Evolutionary conservation across 2,329 filamentous ascomycete species (phyloP).

Genomic region (Hypoxylon sp.): DNA sequence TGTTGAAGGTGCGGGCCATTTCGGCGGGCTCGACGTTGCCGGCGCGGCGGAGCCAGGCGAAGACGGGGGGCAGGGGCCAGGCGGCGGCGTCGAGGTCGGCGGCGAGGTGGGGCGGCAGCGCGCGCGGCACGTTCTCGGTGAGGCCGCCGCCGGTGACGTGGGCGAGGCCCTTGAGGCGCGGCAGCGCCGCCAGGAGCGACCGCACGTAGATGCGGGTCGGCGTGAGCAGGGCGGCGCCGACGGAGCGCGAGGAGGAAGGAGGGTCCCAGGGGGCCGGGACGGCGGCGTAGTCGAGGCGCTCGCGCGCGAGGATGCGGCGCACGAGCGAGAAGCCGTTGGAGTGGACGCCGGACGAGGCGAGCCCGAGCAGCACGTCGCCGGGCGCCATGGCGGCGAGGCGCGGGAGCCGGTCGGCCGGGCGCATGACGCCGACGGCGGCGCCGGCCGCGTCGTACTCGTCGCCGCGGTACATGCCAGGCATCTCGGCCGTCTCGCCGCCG

Average conservation of each 20-base stretch:
- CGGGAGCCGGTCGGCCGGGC: conserved; percentile 74
- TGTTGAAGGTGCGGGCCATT: conserved; percentile 95
- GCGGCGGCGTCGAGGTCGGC: conserved; percentile 80
- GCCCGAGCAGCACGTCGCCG: conserved; percentile 86
- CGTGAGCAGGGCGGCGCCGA: conserved; percentile 82
- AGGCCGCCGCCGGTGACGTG: conserved; percentile 97
- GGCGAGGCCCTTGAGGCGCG: conserved; percentile 85
- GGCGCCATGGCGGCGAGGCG: conserved; percentile 76
- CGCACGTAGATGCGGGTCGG: conserved; percentile 96
- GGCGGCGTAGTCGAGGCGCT: conserved; percentile 74
- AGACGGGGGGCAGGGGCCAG: conserved; percentile 81
- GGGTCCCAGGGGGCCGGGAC: conserved; percentile 79
- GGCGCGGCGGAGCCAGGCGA: conserved; percentile 81
- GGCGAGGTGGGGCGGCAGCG: conserved; percentile 80
- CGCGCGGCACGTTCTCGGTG: conserved; percentile 91
- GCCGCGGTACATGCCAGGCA: conserved; percentile 91
- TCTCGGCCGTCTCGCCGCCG: conserved; percentile 97
- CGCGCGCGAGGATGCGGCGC: conserved; percentile 81
- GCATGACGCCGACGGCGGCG: conserved; percentile 85
- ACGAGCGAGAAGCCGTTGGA: conserved; percentile 99
- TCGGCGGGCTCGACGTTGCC: conserved; percentile 78
- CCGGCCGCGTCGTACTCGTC: conserved; percentile 95
- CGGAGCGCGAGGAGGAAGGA: conserved; percentile 47
- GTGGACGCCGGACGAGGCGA: conserved; percentile 87
- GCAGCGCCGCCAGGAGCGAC: conserved; percentile 72